These are phyloP conservation scores for Cryphonectria carpinicola DNA, from an alignment of 2,329 filamentous ascomycete genomes.

Conservation along the genomic window DNA sequence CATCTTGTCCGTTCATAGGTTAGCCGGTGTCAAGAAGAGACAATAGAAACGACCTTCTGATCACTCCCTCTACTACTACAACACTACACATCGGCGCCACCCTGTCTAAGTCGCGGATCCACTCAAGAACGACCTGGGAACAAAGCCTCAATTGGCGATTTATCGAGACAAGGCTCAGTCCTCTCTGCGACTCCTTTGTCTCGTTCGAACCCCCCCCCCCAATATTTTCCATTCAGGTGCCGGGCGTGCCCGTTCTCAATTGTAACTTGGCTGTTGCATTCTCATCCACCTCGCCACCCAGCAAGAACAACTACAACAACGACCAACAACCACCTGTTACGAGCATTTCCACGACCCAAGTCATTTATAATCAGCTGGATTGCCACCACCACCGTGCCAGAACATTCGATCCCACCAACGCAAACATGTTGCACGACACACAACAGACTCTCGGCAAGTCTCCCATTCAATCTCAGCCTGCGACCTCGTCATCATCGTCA, in stretches of 20 bases:
- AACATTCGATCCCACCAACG: not conserved
- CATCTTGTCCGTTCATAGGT: not conserved
- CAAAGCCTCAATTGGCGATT: slow-evolving; percentile 6
- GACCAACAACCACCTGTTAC: not conserved
- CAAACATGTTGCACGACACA: not conserved
- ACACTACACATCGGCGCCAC: slow-evolving; percentile 3
- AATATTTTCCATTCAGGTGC: not conserved
- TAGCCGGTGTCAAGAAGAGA: slow-evolving; percentile 11
- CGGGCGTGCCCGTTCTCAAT: slow-evolving; percentile 14
- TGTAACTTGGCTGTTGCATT: slow-evolving; percentile 6
- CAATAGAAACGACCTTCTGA: not conserved
- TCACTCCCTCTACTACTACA: not conserved
- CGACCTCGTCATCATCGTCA: not conserved
- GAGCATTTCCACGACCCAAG: not conserved
- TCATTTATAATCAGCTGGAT: not conserved
- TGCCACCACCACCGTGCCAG: slow-evolving; percentile 1
- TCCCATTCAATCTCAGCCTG: not conserved
- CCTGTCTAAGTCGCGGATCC: slow-evolving; percentile 20
- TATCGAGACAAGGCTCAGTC: not conserved
- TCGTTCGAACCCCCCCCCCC: not conserved
- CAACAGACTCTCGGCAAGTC: not conserved
- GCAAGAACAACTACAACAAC: not conserved
- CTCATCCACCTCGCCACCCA: slow-evolving; percentile 12
- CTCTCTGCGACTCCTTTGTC: slow-evolving; percentile 12
- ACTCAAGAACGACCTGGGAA: slow-evolving; percentile 1